phyloP scores from a whole-genome alignment of 495 filamentous ascomycete genomes.

The Xylaria venustula region DNA sequence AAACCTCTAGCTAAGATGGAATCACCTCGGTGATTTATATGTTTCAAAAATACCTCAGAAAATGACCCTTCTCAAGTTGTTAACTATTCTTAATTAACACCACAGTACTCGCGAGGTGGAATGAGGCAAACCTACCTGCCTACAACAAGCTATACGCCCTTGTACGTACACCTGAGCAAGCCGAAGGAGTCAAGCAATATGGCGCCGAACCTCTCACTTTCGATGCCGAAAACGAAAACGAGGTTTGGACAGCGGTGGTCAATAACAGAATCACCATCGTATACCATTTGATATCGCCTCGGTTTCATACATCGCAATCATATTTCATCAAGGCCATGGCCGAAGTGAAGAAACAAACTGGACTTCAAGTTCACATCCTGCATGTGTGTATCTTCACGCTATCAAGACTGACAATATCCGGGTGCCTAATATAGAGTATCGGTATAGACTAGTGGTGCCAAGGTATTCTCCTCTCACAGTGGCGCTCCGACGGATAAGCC shows the following conservation, averaged over 20 bases:
- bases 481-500: constrained; percentile 33
- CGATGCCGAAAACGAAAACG: constrained; percentile 29
- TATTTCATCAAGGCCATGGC: constrained; percentile 43
- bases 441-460: constrained; percentile 29
- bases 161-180: constrained; percentile 43
- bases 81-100: not conserved
- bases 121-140: constrained; percentile 33
- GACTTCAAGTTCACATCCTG: constrained; percentile 42
- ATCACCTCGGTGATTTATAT: too few species aligned
- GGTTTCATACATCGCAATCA: constrained; percentile 15
- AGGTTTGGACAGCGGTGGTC: constrained; percentile 33
- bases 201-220: constrained; percentile 40
- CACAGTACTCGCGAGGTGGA: constrained; percentile 38
- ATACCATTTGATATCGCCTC: constrained; percentile 40
- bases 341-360: constrained; percentile 38
- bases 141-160: constrained; percentile 44
- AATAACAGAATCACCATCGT: constrained; percentile 45
- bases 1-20: too few species aligned
- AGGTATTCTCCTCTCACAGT: constrained; percentile 28
- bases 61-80: too few species aligned
- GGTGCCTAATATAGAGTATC: not conserved
- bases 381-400: constrained; percentile 28
- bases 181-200: constrained; percentile 39
- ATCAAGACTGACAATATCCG: not conserved
- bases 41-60: too few species aligned